A percentile compares a stretch with the other conserved stretches of the same genome.
Conservation (phyloP, 495 filamentous ascomycete genomes). For the Xylaria sp. region DNA sequence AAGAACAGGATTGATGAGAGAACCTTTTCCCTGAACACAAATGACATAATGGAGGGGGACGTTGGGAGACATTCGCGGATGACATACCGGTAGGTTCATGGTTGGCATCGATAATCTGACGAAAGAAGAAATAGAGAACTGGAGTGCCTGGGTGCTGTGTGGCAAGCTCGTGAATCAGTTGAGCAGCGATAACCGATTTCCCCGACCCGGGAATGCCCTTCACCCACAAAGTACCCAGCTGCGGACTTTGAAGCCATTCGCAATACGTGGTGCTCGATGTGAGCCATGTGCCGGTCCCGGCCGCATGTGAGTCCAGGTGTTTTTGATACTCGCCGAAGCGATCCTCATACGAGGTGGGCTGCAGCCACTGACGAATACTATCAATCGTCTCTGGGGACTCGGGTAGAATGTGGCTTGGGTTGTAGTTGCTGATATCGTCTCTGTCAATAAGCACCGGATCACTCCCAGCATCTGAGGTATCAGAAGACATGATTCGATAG, state of each 20-base stretch:
- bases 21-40: background rate
- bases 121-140: conserved; percentile 63
- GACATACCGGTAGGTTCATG: conserved; percentile 42
- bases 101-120: conserved; percentile 59
- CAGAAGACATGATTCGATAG: background rate
- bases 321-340: conserved; percentile 43
- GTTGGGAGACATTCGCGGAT: background rate
- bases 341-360: conserved; percentile 45
- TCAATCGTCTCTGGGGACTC: conserved; percentile 30
- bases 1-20: conserved; percentile 48
- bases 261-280: conserved; percentile 42
- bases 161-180: conserved; percentile 41
- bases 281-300: conserved; percentile 57
- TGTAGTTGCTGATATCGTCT: conserved; percentile 41
- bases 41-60: too few relatives aligned
- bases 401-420: conserved; percentile 41
- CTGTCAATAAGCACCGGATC: background rate
- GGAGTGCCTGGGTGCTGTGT: conserved; percentile 37
- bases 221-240: conserved; percentile 55
- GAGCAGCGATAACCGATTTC: conserved; percentile 58
- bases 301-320: conserved; percentile 49
- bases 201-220: conserved; percentile 60
- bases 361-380: conserved; percentile 47
- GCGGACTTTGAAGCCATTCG: conserved; percentile 47
- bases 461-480: background rate